Conservation (phyloP, 2,329 filamentous ascomycete genomes). For the Stemphylium beticola region DNA sequence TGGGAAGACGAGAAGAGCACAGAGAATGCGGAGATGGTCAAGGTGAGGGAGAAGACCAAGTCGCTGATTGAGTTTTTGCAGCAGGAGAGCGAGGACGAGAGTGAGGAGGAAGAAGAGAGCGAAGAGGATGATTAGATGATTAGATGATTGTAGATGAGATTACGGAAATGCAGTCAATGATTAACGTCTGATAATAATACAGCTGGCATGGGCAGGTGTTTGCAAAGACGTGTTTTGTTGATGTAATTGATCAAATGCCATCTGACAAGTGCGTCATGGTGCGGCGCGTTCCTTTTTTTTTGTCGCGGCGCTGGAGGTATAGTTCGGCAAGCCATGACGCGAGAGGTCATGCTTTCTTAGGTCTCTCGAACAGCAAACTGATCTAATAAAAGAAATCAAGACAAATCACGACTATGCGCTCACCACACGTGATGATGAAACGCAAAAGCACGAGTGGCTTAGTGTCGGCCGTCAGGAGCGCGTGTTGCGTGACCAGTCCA, state of each 20-base stretch:
- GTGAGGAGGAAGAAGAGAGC: conserved; percentile 67
- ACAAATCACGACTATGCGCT: background rate
- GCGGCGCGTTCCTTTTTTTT: background rate
- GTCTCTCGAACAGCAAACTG: background rate
- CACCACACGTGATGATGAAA: background rate
- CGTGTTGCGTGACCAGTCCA: background rate
- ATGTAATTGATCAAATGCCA: no score
- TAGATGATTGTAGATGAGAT: background rate
- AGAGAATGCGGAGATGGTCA: conserved; percentile 71
- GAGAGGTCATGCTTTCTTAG: background rate
- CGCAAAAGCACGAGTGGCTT: background rate
- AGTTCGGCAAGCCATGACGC: background rate
- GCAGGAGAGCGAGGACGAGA: conserved; percentile 73
- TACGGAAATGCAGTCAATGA: background rate
- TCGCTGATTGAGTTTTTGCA: conserved; percentile 82
- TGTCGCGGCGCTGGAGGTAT: no score
- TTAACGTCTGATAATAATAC: background rate
- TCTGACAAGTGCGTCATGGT: background rate
- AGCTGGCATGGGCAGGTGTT: background rate
- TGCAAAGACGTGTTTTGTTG: background rate
- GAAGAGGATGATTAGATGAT: conserved; percentile 55
- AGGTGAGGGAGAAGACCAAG: conserved; percentile 74
- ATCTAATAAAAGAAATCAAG: background rate
- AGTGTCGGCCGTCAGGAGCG: background rate
- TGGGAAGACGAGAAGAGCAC: conserved; percentile 77